These are phyloP conservation scores for Helianthus tuberosus DNA, from an alignment of 129 eudicot species.

Conservation along the genomic window DNA sequence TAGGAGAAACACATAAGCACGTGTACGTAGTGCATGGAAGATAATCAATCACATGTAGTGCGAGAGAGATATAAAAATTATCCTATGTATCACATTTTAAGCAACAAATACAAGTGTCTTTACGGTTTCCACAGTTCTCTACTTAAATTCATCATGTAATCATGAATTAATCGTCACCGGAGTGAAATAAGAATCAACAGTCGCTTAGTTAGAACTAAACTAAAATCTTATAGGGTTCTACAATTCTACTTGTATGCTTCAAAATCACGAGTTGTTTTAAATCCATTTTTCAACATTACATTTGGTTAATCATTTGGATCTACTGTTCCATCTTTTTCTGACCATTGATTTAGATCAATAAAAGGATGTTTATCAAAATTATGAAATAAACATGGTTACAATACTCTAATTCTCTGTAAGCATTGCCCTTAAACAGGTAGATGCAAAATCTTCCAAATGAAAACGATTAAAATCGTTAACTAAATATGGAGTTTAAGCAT, in stretches of 20 bases:
- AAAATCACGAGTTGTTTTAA: background rate
- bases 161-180: background rate
- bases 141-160: background rate
- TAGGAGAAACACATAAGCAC: too few species aligned
- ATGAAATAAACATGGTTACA: background rate
- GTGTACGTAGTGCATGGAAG: too few species aligned
- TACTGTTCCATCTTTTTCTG: too few species aligned
- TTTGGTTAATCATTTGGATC: background rate
- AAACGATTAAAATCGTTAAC: too few species aligned
- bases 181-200: background rate
- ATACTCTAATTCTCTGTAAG: background rate
- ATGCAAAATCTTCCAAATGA: too few species aligned
- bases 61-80: too few species aligned
- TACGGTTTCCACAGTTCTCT: too few species aligned
- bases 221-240: too few species aligned
- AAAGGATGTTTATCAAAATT: background rate
- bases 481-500: too few species aligned
- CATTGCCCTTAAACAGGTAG: background rate
- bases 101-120: too few species aligned
- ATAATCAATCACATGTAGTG: too few species aligned
- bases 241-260: background rate
- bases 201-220: constrained; percentile 8
- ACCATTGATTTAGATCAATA: background rate
- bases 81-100: too few species aligned
- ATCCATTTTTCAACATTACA: background rate